Conservation (phyloP, 495 filamentous ascomycete species). For the Antarctomyces pellizariae region DNA sequence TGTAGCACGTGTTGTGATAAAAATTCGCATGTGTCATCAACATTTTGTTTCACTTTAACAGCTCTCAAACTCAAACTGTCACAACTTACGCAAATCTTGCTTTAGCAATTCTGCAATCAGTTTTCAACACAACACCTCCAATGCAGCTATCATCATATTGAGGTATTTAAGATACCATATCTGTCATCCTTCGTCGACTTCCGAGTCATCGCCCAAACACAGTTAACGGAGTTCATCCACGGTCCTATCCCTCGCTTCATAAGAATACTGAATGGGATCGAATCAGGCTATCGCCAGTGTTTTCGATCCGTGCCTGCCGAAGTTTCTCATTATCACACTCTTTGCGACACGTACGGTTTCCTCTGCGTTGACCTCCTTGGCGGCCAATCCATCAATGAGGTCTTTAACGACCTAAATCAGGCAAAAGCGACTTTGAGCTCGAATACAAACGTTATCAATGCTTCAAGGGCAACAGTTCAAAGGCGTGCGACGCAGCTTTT, state of each 20-base stretch:
- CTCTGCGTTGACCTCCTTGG: conserved; percentile 11
- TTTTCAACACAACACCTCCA: too few species aligned
- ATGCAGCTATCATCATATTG: too few species aligned
- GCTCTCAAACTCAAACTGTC: too few species aligned
- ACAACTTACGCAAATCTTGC: too few species aligned
- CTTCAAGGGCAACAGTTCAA: conserved; percentile 8
- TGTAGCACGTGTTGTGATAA: too few species aligned
- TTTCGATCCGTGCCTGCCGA: conserved; percentile 12
- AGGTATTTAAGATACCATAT: conserved; percentile 6
- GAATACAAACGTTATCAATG: conserved; percentile 8
- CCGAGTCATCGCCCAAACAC: conserved; percentile 8
- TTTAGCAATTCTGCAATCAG: too few species aligned
- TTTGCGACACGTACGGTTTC: conserved; percentile 12
- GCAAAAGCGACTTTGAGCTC: conserved; percentile 11
- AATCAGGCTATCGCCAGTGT: conserved; percentile 13
- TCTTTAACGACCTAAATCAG: conserved; percentile 10
- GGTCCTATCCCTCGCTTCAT: conserved; percentile 11
- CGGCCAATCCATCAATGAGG: conserved; percentile 11
- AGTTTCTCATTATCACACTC: conserved; percentile 11
- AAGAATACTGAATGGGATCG: conserved; percentile 11
- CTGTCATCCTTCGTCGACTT: conserved; percentile 4
- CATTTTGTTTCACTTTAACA: too few species aligned
- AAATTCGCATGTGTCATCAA: too few species aligned
- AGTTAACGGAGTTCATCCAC: conserved; percentile 11
- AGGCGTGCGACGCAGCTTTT: conserved; percentile 12